A percentile compares a stretch with the other conserved stretches of the same genome.
phyloP scores from a whole-genome alignment of 129 eudicot species.

The Deinandra increscens region DNA sequence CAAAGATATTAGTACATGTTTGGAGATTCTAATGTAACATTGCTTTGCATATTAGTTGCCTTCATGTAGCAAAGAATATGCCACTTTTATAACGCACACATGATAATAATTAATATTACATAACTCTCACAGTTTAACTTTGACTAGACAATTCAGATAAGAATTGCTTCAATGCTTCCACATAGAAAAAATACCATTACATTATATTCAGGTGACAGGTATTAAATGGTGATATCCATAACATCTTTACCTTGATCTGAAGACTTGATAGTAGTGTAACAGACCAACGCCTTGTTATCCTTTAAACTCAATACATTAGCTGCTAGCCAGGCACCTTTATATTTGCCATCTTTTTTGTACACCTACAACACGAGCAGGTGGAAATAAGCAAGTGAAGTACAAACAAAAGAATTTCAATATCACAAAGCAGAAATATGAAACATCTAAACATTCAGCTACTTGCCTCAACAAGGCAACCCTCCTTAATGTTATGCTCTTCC shows the following conservation, averaged over 20 bases:
- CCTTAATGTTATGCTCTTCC: constrained; percentile 42
- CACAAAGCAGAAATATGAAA: not conserved
- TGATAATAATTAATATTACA: not conserved
- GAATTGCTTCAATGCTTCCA: not conserved
- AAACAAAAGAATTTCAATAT: not conserved
- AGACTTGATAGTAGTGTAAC: constrained; percentile 48
- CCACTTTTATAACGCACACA: not conserved
- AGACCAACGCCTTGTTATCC: constrained; percentile 66
- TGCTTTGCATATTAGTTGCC: constrained; percentile 1
- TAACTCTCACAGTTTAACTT: not conserved
- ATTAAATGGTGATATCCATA: not conserved
- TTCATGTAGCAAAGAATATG: constrained; percentile 2
- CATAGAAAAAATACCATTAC: not conserved
- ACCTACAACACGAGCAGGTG: constrained; percentile 45
- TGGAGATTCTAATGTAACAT: not conserved
- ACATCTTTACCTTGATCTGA: constrained; percentile 60
- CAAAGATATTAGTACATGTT: not conserved
- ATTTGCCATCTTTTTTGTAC: constrained; percentile 47
- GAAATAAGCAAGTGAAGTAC: constrained; percentile 4
- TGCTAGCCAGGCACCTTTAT: constrained; percentile 65
- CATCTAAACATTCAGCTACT: not conserved
- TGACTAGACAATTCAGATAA: not conserved
- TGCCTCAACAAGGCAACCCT: constrained; percentile 82
- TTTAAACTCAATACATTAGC: constrained; percentile 56
- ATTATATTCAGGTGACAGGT: not conserved